These are phyloP conservation scores for Fusarium hainanense DNA, from an alignment of 2,329 filamentous ascomycete genomes.

Conservation along the genomic window DNA sequence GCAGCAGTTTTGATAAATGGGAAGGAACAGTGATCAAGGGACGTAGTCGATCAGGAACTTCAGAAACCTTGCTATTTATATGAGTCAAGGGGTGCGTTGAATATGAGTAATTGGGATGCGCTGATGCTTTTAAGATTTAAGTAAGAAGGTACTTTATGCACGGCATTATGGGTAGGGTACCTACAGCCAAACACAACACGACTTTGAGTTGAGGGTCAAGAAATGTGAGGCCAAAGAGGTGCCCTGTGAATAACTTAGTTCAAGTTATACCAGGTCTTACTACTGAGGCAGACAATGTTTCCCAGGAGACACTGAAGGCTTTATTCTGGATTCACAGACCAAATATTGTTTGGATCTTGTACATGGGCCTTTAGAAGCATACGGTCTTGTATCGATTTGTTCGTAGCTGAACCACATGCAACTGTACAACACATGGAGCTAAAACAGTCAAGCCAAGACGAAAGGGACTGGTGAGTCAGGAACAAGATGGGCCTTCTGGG, in stretches of 20 bases:
- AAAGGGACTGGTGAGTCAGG: slow-evolving; percentile 3
- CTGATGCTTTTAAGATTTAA: background rate
- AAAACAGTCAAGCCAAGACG: background rate
- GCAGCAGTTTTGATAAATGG: slow-evolving; percentile 14
- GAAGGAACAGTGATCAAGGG: background rate
- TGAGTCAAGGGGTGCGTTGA: background rate
- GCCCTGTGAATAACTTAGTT: background rate
- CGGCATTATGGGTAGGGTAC: background rate
- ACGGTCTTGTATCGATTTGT: background rate
- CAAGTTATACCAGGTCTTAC: background rate
- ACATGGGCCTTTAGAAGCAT: background rate
- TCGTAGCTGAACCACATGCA: background rate
- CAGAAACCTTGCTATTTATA: background rate
- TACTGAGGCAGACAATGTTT: background rate
- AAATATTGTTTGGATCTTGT: no score
- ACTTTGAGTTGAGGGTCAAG: background rate
- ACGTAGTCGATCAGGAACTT: slow-evolving; percentile 24
- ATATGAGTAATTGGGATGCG: background rate
- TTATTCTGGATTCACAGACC: background rate
- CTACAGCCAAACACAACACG: background rate
- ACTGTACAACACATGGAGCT: slow-evolving; percentile 6
- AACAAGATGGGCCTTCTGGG: slow-evolving; percentile 1
- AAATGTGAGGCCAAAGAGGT: background rate
- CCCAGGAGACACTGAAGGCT: background rate
- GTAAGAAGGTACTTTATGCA: background rate